Conservation (phyloP, 176 grass and related monocot species). For the Hordeum vulgare region DNA sequence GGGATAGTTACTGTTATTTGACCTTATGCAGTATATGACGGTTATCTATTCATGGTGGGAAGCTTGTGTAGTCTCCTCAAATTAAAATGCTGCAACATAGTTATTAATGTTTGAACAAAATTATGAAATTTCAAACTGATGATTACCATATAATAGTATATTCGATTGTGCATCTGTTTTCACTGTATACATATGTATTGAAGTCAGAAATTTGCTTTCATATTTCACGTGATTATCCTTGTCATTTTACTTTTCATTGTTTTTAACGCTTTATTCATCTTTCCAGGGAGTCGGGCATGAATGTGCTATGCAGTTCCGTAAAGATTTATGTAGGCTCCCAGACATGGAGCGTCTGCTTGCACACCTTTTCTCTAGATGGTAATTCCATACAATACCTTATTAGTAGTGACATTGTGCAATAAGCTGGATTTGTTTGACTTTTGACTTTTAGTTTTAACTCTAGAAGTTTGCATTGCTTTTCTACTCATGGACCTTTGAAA, state of each 20-base stretch:
- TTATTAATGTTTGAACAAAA: constrained; percentile 3
- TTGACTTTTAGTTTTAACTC: neutral
- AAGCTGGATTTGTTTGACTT: neutral
- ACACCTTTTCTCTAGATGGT: constrained; percentile 81
- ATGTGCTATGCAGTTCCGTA: constrained; percentile 56
- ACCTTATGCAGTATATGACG: neutral
- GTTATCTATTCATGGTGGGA: neutral
- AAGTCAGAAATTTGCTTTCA: neutral
- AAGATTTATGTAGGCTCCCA: constrained; percentile 65
- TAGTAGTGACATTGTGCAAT: neutral
- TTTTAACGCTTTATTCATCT: constrained; percentile 17
- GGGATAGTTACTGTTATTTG: neutral
- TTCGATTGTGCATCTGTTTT: constrained; percentile 5
- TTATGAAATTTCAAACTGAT: neutral
- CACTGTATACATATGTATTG: neutral
- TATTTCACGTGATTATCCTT: neutral
- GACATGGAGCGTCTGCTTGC: constrained; percentile 92
- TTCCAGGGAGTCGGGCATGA: constrained; percentile 62
- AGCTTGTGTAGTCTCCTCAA: neutral
- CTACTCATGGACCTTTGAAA: constrained; percentile 4
- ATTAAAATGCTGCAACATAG: neutral
- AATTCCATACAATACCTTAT: constrained; percentile 34
- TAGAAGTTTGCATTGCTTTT: neutral
- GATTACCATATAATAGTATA: neutral
- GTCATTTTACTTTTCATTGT: neutral